These are phyloP conservation scores for Stachybotrys chartarum DNA, from an alignment of 2,329 filamentous ascomycete species.

Conservation along the genomic window DNA sequence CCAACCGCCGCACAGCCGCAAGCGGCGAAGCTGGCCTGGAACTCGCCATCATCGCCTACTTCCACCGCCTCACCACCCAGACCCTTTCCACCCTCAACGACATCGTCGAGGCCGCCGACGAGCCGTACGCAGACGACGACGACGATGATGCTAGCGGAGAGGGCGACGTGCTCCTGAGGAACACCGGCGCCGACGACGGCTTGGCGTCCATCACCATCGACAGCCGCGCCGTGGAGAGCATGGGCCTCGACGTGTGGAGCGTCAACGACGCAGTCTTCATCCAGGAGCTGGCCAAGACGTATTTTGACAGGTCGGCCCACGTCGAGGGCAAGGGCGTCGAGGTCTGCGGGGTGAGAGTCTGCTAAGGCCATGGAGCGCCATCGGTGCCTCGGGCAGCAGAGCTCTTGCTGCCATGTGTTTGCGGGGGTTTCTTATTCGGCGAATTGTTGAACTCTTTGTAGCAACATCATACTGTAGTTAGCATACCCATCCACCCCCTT, in stretches of 20 bases:
- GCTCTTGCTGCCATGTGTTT: too few relatives aligned
- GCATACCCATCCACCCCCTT: too few relatives aligned
- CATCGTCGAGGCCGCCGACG: slow-evolving; percentile 45
- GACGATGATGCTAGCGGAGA: slow-evolving; percentile 29
- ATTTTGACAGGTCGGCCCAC: slow-evolving; percentile 57
- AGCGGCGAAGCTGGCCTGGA: slow-evolving; percentile 47
- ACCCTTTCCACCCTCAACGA: slow-evolving; percentile 57
- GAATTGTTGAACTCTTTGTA: too few relatives aligned
- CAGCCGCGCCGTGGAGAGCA: slow-evolving; percentile 57
- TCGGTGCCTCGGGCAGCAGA: too few relatives aligned
- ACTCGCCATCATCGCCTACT: slow-evolving; percentile 71
- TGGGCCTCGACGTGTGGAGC: slow-evolving; percentile 78
- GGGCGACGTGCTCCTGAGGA: slow-evolving; percentile 18
- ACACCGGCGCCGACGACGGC: slow-evolving; percentile 22
- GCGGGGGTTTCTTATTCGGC: too few relatives aligned
- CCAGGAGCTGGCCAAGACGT: slow-evolving; percentile 51
- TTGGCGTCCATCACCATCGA: slow-evolving; percentile 45
- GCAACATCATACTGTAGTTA: too few relatives aligned
- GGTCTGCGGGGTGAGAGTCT: slow-evolving; percentile 67
- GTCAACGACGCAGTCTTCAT: slow-evolving; percentile 63
- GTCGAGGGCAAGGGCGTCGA: slow-evolving; percentile 65
- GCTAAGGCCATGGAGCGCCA: slow-evolving; percentile 27
- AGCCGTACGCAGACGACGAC: slow-evolving; percentile 26
- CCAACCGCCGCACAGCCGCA: slow-evolving; percentile 24
- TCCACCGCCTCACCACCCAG: slow-evolving; percentile 66